Base-by-base conservation (phyloP, 345 rosid genomes). In the Cardamine chenopodiifolia region DNA sequence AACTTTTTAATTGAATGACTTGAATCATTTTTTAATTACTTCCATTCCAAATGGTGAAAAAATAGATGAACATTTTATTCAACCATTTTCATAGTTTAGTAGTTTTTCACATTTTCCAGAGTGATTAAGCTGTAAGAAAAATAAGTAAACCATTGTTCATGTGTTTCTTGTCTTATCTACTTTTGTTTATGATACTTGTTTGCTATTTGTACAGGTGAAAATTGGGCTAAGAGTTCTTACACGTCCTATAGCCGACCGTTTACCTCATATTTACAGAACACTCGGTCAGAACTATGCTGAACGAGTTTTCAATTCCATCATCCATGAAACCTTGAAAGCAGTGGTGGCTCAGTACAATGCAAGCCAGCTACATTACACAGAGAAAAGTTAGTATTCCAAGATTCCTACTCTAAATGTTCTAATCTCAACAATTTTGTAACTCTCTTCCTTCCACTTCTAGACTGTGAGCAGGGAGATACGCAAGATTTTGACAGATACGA, bases 281-380 rank as follows among this genome's bases (percentile, higher is more conserved):
- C 84, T 90, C 32, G 97, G 92, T 62, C 85, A 83, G 83, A 82
- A 86, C 60, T 93, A 87, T 66, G 82, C 73, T 32, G 90, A 90
- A 61, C 78, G 92, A 67, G 89, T 90, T 59, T 79, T 93, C 42
- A 90, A 93, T 37, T 89, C 96, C 25, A 86, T 93, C 72, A 83
- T 88, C 72, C 85, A 93, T 78, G 98, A 93, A 83, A 90, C 97
- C 29, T 68, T 90, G 57, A 93, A 93, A 82, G 86, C 93, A 62
- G 96, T 93, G 17, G 93, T 93, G 54, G 97, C 97, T 34, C 93
- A 85, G 70, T 93, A 87, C 74, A 93, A 93, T 78, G 98, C 93
- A n/a, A 88, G 98, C 79, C 96, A 93, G 82, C 93, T 90, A n/a
- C 62, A 83, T 93, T 70, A 90, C 95, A 26, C 93, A 89, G 70